Evolutionary conservation across 139 green algal genomes (phyloP).

Genomic region (Micractinium sp.): DNA sequence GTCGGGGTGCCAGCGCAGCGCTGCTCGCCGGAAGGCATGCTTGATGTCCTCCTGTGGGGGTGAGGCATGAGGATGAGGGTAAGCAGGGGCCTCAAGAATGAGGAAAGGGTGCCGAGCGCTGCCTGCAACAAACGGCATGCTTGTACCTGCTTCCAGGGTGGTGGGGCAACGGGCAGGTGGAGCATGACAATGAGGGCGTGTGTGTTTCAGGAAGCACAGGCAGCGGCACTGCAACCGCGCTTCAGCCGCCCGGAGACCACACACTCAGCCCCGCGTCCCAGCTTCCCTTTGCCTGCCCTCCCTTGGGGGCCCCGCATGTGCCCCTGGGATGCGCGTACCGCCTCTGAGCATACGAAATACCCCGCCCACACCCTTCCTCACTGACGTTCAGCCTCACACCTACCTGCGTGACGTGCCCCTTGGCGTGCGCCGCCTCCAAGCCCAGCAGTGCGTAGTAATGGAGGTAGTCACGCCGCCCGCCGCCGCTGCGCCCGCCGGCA

Average conservation of each 20-base stretch:
- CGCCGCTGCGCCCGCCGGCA: neutral
- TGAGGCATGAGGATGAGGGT: neutral
- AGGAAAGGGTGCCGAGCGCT: neutral
- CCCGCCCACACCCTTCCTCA: neutral
- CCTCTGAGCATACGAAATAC: no score
- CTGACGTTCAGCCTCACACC: neutral
- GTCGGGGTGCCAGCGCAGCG: slow-evolving; percentile 81
- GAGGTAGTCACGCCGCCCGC: slow-evolving; percentile 68
- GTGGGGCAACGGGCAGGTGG: no score
- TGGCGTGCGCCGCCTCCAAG: slow-evolving; percentile 46
- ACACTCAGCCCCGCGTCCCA: no score
- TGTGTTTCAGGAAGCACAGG: no score
- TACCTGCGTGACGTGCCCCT: neutral
- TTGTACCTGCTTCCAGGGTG: no score
- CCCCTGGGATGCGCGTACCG: no score
- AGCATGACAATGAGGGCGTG: no score
- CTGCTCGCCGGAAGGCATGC: slow-evolving; percentile 70
- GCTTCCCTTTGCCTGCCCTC: no score
- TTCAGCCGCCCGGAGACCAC: no score
- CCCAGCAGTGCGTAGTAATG: slow-evolving; percentile 82
- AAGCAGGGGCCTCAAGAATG: neutral
- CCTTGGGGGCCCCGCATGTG: no score
- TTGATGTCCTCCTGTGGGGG: slow-evolving; percentile 69
- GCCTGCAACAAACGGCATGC: neutral
- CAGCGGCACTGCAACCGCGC: no score